These are phyloP conservation scores for Circinella minor DNA, from an alignment of 371 early-diverging fungal species.

Conservation along the genomic window DNA sequence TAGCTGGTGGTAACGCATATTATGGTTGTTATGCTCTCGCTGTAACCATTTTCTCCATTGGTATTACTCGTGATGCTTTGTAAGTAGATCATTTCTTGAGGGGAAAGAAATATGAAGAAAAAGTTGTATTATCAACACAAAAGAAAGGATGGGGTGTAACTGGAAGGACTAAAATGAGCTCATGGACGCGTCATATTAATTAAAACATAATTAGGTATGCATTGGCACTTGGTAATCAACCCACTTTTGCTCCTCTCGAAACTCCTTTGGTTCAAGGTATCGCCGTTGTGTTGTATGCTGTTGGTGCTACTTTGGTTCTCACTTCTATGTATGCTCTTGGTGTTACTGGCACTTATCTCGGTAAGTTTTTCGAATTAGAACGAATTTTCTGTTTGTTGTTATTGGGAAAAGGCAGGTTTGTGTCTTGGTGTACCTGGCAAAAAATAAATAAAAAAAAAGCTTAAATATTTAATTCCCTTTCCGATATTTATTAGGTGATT, in stretches of 20 bases:
- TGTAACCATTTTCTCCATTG: slow-evolving; percentile 79
- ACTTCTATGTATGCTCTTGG: slow-evolving; percentile 88
- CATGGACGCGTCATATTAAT: too few species aligned
- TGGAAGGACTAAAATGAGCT: too few species aligned
- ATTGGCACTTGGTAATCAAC: slow-evolving; percentile 72
- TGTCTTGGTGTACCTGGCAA: too few species aligned
- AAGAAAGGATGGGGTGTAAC: neutral
- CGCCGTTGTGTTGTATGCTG: slow-evolving; percentile 57
- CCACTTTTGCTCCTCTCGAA: slow-evolving; percentile 57
- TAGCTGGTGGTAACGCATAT: slow-evolving; percentile 72
- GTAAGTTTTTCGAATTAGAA: slow-evolving; percentile 34
- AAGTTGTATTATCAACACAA: too few species aligned
- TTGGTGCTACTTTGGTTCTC: slow-evolving; percentile 82
- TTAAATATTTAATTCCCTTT: neutral
- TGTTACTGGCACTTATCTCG: slow-evolving; percentile 90
- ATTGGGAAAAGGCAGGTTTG: too few species aligned
- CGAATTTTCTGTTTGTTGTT: too few species aligned
- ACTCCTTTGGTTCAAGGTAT: slow-evolving; percentile 43
- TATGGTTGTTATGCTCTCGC: slow-evolving; percentile 85
- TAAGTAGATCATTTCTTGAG: slow-evolving; percentile 42
- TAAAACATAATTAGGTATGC: slow-evolving; percentile 51
- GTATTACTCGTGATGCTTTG: slow-evolving; percentile 82
- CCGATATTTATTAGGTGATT: slow-evolving; percentile 70
- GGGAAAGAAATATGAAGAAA: neutral
- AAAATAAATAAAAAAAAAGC: neutral